phyloP scores from a whole-genome alignment of 768 basidiomycete genomes.

The Paxillus rubicundulus region DNA sequence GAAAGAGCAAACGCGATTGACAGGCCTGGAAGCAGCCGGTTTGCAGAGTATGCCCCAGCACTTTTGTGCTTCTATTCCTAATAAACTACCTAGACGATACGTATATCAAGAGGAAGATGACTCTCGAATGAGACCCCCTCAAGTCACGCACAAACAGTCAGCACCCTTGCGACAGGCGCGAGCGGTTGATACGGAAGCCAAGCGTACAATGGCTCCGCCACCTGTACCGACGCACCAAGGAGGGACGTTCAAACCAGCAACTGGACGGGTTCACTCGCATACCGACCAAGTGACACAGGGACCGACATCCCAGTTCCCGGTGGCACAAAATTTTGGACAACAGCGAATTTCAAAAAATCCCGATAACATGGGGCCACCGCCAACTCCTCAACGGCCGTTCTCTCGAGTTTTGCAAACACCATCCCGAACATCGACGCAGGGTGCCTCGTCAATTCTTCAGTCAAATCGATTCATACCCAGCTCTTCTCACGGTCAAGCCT shows the following conservation, averaged over 20 bases:
- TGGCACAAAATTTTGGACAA: conserved; percentile 10
- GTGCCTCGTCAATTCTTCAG: conserved; percentile 12
- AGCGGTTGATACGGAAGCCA: conserved; percentile 25
- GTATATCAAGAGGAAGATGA: conserved; percentile 55
- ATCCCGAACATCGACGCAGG: conserved; percentile 21
- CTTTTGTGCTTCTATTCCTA: conserved; percentile 9
- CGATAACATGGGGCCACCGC: conserved; percentile 50
- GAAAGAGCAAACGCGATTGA: conserved; percentile 19
- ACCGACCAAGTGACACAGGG: conserved; percentile 10
- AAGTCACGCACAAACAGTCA: conserved; percentile 43
- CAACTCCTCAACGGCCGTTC: conserved; percentile 42
- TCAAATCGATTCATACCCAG: conserved; percentile 34
- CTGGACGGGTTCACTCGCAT: conserved; percentile 13
- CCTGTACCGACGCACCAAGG: conserved; percentile 20
- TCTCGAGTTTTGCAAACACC: conserved; percentile 25
- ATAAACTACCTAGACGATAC: conserved; percentile 53
- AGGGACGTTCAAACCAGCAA: conserved; percentile 24
- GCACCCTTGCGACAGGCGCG: conserved; percentile 40
- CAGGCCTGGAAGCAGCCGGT: conserved; percentile 50
- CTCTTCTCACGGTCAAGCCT: conserved; percentile 24
- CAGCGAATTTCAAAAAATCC: conserved; percentile 23
- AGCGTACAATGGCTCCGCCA: conserved; percentile 32
- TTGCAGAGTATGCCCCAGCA: conserved; percentile 42
- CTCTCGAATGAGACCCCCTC: conserved; percentile 39
- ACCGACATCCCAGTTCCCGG: conserved; percentile 2